phyloP scores from a whole-genome alignment of 441 rosid genomes.

The Brassica balearica region DNA sequence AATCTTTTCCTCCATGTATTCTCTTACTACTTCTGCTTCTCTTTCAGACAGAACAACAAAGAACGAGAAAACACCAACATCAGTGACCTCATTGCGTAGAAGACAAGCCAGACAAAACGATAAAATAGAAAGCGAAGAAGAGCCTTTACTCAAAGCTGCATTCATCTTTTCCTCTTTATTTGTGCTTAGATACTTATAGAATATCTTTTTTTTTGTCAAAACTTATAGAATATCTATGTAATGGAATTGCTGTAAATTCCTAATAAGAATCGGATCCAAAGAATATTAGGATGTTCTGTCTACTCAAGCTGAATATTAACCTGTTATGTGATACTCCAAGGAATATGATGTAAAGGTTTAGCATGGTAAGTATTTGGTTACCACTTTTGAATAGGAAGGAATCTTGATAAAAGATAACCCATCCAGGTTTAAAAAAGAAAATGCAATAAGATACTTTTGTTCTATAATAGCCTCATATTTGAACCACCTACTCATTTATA shows the following conservation, averaged over 20 bases:
- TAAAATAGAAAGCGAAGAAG: constrained; percentile 34
- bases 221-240: neutral
- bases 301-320: constrained; percentile 9
- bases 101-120: constrained; percentile 6
- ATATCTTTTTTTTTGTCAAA: too few relatives aligned
- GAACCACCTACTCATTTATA: neutral
- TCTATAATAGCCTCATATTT: constrained; percentile 8
- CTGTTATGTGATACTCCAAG: constrained; percentile 16
- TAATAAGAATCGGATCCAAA: constrained; percentile 17
- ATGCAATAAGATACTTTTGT: neutral
- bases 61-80: constrained; percentile 29
- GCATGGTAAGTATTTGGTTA: neutral
- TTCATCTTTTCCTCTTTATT: neutral
- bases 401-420: neutral
- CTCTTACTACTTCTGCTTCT: constrained; percentile 48
- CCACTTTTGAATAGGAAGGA: neutral
- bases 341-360: neutral
- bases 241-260: neutral
- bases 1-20: constrained; percentile 53
- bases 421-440: neutral
- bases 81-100: constrained; percentile 17
- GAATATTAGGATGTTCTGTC: constrained; percentile 21
- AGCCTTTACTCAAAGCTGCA: neutral
- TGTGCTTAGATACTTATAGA: neutral
- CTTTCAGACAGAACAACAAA: constrained; percentile 37